A percentile compares a stretch with the other conserved stretches of the same genome.
These are phyloP conservation scores for Parasarocladium wereldwijsianum DNA, from an alignment of 2,329 filamentous ascomycete genomes.

Conservation along the genomic window DNA sequence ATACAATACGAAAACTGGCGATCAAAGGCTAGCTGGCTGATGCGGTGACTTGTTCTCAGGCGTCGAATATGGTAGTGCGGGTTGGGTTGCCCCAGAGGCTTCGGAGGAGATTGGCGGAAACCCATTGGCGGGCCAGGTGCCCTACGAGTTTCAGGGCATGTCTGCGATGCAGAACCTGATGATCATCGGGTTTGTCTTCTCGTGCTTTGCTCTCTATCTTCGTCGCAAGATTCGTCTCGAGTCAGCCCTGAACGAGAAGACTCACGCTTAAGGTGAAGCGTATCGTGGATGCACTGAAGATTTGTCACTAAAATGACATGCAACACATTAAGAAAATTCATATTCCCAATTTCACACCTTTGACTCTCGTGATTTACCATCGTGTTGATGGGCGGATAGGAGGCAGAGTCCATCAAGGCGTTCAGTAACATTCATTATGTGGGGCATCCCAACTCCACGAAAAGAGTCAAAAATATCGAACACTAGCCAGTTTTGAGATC, in stretches of 20 bases:
- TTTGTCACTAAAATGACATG: not conserved
- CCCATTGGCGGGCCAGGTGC: not conserved
- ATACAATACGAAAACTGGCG: too few relatives aligned
- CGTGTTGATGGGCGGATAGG: too few relatives aligned
- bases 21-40: constrained; percentile 2
- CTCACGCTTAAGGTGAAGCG: constrained; percentile 23
- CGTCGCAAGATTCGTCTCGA: constrained; percentile 1
- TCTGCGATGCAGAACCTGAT: constrained; percentile 33
- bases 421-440: too few relatives aligned
- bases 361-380: not conserved
- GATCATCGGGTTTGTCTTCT: constrained; percentile 32
- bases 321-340: not conserved
- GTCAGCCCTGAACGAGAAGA: constrained; percentile 22
- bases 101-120: constrained; percentile 3
- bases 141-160: constrained; percentile 17
- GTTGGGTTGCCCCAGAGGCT: constrained; percentile 1
- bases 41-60: constrained; percentile 3
- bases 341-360: not conserved
- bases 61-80: constrained; percentile 2
- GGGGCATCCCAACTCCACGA: too few relatives aligned
- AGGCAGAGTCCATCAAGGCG: too few relatives aligned
- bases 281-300: not conserved
- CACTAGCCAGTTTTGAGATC: too few relatives aligned
- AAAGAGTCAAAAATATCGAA: too few relatives aligned
- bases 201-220: constrained; percentile 20